phyloP scores from a whole-genome alignment of 495 filamentous ascomycete genomes.

The Penicillium ucsense region DNA sequence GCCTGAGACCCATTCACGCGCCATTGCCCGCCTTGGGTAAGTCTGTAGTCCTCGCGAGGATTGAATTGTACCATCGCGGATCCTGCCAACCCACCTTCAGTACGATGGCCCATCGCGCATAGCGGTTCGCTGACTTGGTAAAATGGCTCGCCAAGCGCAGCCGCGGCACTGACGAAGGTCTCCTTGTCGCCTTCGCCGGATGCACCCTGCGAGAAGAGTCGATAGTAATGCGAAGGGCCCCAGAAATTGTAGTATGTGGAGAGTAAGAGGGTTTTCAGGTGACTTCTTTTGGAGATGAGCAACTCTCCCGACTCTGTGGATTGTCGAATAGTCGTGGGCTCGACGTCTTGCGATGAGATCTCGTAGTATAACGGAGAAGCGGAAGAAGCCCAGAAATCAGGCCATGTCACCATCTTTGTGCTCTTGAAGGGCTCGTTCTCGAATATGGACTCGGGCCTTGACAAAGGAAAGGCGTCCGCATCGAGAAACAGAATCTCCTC shows the following conservation, averaged over 20 bases:
- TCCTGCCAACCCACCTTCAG: constrained; percentile 5
- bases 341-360: constrained; percentile 31
- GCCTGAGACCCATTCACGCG: constrained; percentile 13
- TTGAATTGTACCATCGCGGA: constrained; percentile 35
- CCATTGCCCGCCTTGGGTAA: constrained; percentile 14
- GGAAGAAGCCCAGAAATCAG: constrained; percentile 45
- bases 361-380: constrained; percentile 38
- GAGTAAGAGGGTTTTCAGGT: constrained; percentile 39
- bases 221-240: constrained; percentile 43
- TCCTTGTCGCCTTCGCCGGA: constrained; percentile 51
- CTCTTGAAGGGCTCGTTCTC: constrained; percentile 33
- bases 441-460: constrained; percentile 38
- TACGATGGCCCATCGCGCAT: constrained; percentile 7
- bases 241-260: constrained; percentile 51
- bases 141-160: constrained; percentile 32
- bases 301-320: constrained; percentile 46
- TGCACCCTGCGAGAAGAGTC: constrained; percentile 41
- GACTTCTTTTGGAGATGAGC: constrained; percentile 38
- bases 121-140: constrained; percentile 57
- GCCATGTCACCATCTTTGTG: constrained; percentile 42
- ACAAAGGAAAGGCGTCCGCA: constrained; percentile 39
- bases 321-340: constrained; percentile 18
- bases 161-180: constrained; percentile 42
- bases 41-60: constrained; percentile 27
- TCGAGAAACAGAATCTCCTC: constrained; percentile 47